These are phyloP conservation scores for Trichoderma guizhouense DNA, from an alignment of 2,329 filamentous ascomycete genomes.

Conservation along the genomic window DNA sequence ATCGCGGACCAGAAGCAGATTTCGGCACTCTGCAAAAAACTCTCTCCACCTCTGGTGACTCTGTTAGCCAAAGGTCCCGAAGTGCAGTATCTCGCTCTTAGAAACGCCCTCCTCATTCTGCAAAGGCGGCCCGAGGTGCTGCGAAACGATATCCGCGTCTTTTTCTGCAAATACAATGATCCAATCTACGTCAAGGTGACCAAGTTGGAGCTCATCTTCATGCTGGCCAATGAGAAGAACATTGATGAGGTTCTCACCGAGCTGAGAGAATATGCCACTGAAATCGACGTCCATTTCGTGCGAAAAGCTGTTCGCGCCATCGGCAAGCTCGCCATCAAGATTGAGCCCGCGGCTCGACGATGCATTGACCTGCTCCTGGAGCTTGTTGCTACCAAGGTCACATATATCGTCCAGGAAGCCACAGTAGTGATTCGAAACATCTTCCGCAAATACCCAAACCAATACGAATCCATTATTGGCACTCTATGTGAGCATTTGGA, in stretches of 20 bases:
- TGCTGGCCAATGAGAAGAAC: constrained; percentile 93
- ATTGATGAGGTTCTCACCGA: constrained; percentile 94
- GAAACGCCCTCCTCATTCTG: constrained; percentile 90
- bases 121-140: constrained; percentile 90
- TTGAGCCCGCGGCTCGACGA: constrained; percentile 83
- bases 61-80: constrained; percentile 93
- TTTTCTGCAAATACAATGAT: constrained; percentile 99
- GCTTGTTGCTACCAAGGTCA: constrained; percentile 94
- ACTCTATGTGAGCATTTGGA: constrained; percentile 95
- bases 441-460: constrained; percentile 97
- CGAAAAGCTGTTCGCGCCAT: constrained; percentile 96
- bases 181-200: constrained; percentile 99
- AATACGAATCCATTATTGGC: constrained; percentile 96
- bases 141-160: constrained; percentile 94
- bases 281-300: constrained; percentile 98
- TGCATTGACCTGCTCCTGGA: constrained; percentile 94
- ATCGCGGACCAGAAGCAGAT: constrained; percentile 90
- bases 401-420: constrained; percentile 97
- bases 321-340: constrained; percentile 97
- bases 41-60: constrained; percentile 92
- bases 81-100: constrained; percentile 93
- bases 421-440: constrained; percentile 99
- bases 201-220: constrained; percentile 97
- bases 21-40: constrained; percentile 79
- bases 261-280: constrained; percentile 91